Base-by-base conservation (phyloP, 1,284 basidiomycete species). In the Trichosporon coremiiforme region DNA sequence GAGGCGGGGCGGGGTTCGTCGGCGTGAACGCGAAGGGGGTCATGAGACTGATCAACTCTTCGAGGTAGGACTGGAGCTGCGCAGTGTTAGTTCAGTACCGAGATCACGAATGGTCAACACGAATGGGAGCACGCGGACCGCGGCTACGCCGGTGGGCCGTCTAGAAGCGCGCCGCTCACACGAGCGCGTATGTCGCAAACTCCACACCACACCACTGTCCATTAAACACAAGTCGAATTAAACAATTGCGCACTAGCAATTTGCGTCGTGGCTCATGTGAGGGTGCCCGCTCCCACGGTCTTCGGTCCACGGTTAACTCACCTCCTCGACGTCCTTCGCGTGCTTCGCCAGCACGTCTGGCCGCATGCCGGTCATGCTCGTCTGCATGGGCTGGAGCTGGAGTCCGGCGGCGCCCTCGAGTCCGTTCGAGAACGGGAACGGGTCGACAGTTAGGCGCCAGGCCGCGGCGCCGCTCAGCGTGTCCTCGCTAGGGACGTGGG, bases 31-130 rank as follows among this genome's bases (percentile, higher is more conserved):
- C 75, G 68, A 78, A 79, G 0, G 77, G 76, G 33, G 72, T 68
- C 10, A 80, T 68, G 1, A 78, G 73, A 2, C 47, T 33, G 15
- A 79, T 73, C 4, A 82, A 66, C 31, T 82, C 78, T 13, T 60
- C 64, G 12, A 80, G 47, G 53, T 76, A 73, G 22, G 55, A 66
- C 13, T 75, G 66, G 4, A 81, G 71, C 80, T 81, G 70, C 5
- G 50, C 50, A 53, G 25, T 17, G n/a, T 53, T 53, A 53, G 22
- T 22, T 8, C 65, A n/a, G 57, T 64, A 6, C 12, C 38, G 15
- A 4, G 9, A 9, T 41, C 38, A 15, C 38, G 35, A 36, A 36
- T 36, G 35, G 33, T 35, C 9, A 38, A 12, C 36, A 38, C 36
- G 36, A 38, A 38, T 38, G 36, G 12, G 8, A 13, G 10, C 9